Evolutionary conservation across 139 green algal genomes (phyloP).

Genomic region (Chlorella sp.): DNA sequence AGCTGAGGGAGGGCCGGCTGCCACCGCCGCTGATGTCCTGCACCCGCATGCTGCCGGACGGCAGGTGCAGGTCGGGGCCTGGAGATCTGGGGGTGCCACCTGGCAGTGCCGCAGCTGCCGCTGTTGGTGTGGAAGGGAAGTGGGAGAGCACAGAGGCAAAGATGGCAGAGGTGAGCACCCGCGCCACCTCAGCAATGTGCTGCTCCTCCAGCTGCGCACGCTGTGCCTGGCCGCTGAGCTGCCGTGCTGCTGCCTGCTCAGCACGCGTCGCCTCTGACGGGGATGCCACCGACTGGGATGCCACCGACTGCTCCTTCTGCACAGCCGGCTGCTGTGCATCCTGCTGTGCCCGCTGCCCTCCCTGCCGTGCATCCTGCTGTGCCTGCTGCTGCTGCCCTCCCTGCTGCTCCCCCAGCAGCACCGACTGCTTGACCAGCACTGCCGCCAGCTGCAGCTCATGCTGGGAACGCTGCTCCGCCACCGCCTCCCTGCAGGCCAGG

Average conservation of each 20-base stretch:
- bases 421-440: slow-evolving; percentile 3
- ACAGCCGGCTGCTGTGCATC: not conserved
- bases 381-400: slow-evolving; percentile 1
- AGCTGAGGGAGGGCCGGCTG: not conserved
- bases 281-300: not conserved
- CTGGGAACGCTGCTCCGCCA: slow-evolving; percentile 11
- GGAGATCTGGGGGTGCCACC: not conserved
- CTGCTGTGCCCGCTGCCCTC: not conserved
- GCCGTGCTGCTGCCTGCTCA: not conserved
- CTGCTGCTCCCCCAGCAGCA: slow-evolving; percentile 1
- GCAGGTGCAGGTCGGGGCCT: not conserved
- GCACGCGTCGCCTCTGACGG: not conserved
- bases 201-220: not conserved
- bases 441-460: slow-evolving; percentile 32
- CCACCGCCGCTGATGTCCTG: not conserved
- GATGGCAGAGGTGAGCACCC: slow-evolving; percentile 19
- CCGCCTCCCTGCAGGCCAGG: not conserved
- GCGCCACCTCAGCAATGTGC: slow-evolving; percentile 18
- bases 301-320: not conserved
- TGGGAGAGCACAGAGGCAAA: slow-evolving; percentile 6
- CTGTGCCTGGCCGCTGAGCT: not conserved
- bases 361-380: not conserved
- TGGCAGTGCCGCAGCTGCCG: not conserved
- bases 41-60: not conserved
- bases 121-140: not conserved